Percentiles rank a stretch among this genome's conserved stretches.
Conservation (phyloP, 176 grass and related monocot species). For the Tuctoria greenei region DNA sequence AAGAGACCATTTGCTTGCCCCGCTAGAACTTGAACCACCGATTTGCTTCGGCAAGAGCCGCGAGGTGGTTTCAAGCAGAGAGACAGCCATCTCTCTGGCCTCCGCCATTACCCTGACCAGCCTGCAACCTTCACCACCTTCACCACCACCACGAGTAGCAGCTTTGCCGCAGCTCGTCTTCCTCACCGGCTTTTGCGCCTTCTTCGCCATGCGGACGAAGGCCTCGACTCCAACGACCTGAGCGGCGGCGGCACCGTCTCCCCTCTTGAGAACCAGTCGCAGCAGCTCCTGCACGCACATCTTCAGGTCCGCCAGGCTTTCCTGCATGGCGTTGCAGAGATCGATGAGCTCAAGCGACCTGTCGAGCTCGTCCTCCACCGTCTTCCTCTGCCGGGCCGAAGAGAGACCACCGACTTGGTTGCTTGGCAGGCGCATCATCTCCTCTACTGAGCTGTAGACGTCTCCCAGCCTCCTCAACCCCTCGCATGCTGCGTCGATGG, state of each 20-base stretch:
- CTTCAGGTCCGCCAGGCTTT: conserved; percentile 35
- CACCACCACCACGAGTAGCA: not conserved
- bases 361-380: conserved; percentile 43
- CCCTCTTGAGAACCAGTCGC: conserved; percentile 33
- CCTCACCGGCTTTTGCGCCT: conserved; percentile 41
- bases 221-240: conserved; percentile 33
- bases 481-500: conserved; percentile 2
- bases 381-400: conserved; percentile 15
- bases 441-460: conserved; percentile 34
- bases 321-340: conserved; percentile 29
- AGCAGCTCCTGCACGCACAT: conserved; percentile 33
- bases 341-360: conserved; percentile 46
- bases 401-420: conserved; percentile 36
- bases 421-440: conserved; percentile 41
- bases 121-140: not conserved
- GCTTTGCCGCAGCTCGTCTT: conserved; percentile 25
- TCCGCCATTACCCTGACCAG: conserved; percentile 28
- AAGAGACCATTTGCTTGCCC: conserved; percentile 45
- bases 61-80: conserved; percentile 23
- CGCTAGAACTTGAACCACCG: not conserved
- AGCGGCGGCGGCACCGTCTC: not conserved
- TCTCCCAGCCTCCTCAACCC: conserved; percentile 25
- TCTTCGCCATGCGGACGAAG: conserved; percentile 20
- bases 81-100: conserved; percentile 29
- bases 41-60: conserved; percentile 34